Percentiles rank a stretch among this genome's conserved stretches.
These are phyloP conservation scores for Cladophialophora carrionii DNA, from an alignment of 2,329 filamentous ascomycete genomes.

Conservation along the genomic window DNA sequence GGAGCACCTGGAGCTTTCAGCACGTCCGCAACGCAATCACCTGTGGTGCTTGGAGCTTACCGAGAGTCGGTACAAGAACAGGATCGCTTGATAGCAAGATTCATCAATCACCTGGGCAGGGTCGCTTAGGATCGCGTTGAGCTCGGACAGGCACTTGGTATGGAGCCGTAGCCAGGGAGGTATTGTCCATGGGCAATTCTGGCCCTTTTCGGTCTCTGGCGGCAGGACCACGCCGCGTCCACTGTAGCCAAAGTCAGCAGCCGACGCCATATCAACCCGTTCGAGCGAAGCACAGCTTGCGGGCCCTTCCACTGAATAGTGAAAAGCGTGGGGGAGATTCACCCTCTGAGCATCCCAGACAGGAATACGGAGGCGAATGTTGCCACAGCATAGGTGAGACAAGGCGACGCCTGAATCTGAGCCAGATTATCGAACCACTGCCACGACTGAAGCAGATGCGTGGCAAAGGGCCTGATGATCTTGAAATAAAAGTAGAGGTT, in stretches of 20 bases:
- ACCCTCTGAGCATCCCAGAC: conserved; percentile 26
- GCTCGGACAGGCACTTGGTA: conserved; percentile 27
- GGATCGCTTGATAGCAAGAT: conserved; percentile 28
- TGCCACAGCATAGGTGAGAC: conserved; percentile 29
- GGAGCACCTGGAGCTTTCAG: conserved; percentile 24
- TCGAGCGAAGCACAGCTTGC: background rate
- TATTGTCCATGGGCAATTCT: conserved; percentile 22
- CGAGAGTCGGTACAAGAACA: conserved; percentile 33
- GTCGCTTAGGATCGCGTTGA: conserved; percentile 24
- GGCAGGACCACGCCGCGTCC: conserved; percentile 32
- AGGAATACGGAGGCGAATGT: conserved; percentile 30
- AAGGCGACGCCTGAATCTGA: conserved; percentile 29
- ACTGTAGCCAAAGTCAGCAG: background rate
- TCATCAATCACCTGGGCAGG: conserved; percentile 20
- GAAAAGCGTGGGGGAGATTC: background rate
- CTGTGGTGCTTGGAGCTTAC: conserved; percentile 14
- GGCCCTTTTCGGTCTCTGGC: conserved; percentile 20
- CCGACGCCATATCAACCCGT: background rate
- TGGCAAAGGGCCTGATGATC: conserved; percentile 29
- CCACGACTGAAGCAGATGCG: conserved; percentile 26
- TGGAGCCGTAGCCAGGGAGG: conserved; percentile 32
- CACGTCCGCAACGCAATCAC: background rate
- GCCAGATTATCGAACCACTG: conserved; percentile 29
- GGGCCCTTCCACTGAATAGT: background rate
- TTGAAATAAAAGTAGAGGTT: conserved; percentile 31